A percentile compares a stretch with the other conserved stretches of the same genome.
Conservation (phyloP, 768 basidiomycete genomes). For the Megacollybia marginata region DNA sequence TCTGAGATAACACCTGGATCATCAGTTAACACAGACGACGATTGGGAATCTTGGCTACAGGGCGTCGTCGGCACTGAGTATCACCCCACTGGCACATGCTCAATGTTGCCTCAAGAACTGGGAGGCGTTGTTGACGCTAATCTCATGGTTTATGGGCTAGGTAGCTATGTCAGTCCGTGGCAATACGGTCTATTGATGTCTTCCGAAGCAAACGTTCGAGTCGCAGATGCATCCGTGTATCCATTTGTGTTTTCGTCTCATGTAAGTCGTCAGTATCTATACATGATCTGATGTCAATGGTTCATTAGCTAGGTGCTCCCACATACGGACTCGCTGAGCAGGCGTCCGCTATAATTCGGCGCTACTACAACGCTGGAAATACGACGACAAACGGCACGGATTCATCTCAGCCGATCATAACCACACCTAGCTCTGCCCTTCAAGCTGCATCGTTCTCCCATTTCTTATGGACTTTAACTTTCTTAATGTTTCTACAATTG, state of each 20-base stretch:
- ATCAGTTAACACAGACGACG: slow-evolving; percentile 43
- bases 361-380: neutral
- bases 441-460: too few species aligned
- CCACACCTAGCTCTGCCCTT: too few species aligned
- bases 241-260: slow-evolving; percentile 31
- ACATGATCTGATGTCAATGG: slow-evolving; percentile 5
- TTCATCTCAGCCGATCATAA: too few species aligned
- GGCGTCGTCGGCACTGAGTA: slow-evolving; percentile 24
- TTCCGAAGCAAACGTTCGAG: slow-evolving; percentile 31
- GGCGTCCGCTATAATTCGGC: neutral
- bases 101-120: slow-evolving; percentile 28
- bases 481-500: too few species aligned
- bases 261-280: slow-evolving; percentile 8
- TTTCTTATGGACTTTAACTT: too few species aligned
- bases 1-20: slow-evolving; percentile 35
- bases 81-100: slow-evolving; percentile 42
- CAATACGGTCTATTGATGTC: too few species aligned
- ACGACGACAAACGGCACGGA: too few species aligned
- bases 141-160: slow-evolving; percentile 37
- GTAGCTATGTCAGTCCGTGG: too few species aligned
- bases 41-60: slow-evolving; percentile 44
- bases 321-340: neutral
- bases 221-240: slow-evolving; percentile 43
- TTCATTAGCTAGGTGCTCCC: neutral
- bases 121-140: slow-evolving; percentile 43